These are phyloP conservation scores for Diaporthe capsici DNA, from an alignment of 2,329 filamentous ascomycete species.

Conservation along the genomic window DNA sequence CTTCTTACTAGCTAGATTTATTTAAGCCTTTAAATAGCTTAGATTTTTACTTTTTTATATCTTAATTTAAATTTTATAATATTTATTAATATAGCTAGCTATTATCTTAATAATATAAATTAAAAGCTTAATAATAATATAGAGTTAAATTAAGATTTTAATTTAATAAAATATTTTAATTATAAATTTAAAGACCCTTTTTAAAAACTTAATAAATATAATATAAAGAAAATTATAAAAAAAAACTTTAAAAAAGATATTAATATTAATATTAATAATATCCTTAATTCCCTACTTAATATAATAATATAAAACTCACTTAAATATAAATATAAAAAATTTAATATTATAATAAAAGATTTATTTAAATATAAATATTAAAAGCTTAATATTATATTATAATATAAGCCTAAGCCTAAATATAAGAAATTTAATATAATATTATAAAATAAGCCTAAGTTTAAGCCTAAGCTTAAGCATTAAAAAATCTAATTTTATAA, in stretches of 20 bases:
- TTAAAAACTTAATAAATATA: not conserved
- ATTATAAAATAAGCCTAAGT: no score
- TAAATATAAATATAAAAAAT: not conserved
- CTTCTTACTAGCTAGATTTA: no score
- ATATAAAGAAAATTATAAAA: not conserved
- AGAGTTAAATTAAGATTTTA: not conserved
- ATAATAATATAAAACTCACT: not conserved
- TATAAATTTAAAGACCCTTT: not conserved
- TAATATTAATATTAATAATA: not conserved
- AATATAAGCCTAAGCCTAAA: not conserved
- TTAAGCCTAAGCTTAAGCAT: accelerated
- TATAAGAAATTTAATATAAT: no score
- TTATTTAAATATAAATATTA: not conserved
- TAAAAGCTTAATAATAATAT: not conserved
- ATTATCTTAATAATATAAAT: not conserved
- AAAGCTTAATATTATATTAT: not conserved
- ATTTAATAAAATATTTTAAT: not conserved
- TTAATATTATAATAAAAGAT: not conserved
- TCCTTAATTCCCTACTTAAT: not conserved
- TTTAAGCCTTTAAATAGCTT: not conserved
- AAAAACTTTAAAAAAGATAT: not conserved
- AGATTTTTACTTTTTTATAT: not conserved
- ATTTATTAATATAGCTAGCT: not conserved
- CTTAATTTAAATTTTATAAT: not conserved
- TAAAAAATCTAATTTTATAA: not conserved